Evolutionary conservation across 129 eudicot species (phyloP).

Genomic region (Flaveria trinervia): DNA sequence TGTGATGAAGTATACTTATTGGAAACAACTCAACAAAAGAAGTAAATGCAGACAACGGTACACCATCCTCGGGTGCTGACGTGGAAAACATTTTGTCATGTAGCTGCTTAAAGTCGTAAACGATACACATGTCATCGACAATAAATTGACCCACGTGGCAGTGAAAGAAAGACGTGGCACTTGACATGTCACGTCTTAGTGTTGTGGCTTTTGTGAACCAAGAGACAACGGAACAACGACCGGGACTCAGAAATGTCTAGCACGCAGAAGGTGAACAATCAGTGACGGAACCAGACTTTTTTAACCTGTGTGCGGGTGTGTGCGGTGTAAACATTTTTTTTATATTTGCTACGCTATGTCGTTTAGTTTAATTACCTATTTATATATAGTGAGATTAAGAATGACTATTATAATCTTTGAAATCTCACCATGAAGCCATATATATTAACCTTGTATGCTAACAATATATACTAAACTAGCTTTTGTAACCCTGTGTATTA

Average conservation of each 20-base stretch:
- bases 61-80: constrained; percentile 19
- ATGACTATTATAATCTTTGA: too few relatives aligned
- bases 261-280: not conserved
- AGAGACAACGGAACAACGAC: not conserved
- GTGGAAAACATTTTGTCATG: constrained; percentile 27
- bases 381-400: too few relatives aligned
- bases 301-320: too few relatives aligned
- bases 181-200: constrained; percentile 17
- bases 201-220: constrained; percentile 33
- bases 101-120: constrained; percentile 22
- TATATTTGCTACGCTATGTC: too few relatives aligned
- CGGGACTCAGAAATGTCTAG: not conserved
- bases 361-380: too few relatives aligned
- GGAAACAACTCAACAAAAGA: constrained; percentile 20
- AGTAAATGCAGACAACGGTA: constrained; percentile 24
- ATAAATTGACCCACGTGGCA: not conserved
- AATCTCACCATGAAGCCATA: too few relatives aligned
- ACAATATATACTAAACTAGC: too few relatives aligned
- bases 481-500: too few relatives aligned
- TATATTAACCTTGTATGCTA: too few relatives aligned
- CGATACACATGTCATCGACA: constrained; percentile 30
- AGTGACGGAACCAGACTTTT: too few relatives aligned
- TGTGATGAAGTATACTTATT: constrained; percentile 1
- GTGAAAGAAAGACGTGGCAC: constrained; percentile 25
- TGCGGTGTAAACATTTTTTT: too few relatives aligned